Evolutionary conservation across 75 land plant species (phyloP).

Genomic region (Sequoiadendron giganteum): DNA sequence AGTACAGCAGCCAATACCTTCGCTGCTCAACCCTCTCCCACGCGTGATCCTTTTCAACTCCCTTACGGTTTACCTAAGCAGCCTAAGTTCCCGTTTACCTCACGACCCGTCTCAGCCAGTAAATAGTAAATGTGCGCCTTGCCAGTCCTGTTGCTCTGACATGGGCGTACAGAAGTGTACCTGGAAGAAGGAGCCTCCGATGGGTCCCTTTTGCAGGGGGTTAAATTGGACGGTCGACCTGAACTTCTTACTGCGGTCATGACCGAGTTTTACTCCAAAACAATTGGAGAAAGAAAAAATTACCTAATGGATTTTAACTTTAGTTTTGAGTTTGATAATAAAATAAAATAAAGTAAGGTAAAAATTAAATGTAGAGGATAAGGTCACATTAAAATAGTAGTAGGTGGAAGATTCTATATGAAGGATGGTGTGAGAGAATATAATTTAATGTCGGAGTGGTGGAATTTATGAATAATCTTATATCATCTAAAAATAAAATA

Average conservation of each 20-base stretch:
- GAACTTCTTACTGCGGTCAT: not conserved
- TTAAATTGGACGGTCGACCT: not conserved
- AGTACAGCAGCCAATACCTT: not conserved
- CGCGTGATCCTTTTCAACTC: not conserved
- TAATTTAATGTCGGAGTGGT: too few species aligned
- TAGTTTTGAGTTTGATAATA: too few species aligned
- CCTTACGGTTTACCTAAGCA: not conserved
- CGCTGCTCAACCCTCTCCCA: not conserved
- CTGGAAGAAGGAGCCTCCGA: not conserved
- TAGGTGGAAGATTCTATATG: too few species aligned
- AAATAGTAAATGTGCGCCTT: slow-evolving; percentile 1
- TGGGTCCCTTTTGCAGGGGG: not conserved
- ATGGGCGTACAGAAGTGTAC: not conserved
- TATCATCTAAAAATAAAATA: too few species aligned
- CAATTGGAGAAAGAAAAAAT: not conserved
- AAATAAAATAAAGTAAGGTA: too few species aligned
- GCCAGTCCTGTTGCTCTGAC: not conserved
- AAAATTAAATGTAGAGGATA: too few species aligned
- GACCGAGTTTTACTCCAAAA: not conserved
- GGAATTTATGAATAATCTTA: too few species aligned
- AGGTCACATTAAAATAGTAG: too few species aligned
- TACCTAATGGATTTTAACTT: too few species aligned
- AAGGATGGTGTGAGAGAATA: too few species aligned
- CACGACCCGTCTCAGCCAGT: not conserved
- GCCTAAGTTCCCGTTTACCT: not conserved